Conservation (phyloP, 2,329 filamentous ascomycete genomes). For the Ceratocystis albifundus region DNA sequence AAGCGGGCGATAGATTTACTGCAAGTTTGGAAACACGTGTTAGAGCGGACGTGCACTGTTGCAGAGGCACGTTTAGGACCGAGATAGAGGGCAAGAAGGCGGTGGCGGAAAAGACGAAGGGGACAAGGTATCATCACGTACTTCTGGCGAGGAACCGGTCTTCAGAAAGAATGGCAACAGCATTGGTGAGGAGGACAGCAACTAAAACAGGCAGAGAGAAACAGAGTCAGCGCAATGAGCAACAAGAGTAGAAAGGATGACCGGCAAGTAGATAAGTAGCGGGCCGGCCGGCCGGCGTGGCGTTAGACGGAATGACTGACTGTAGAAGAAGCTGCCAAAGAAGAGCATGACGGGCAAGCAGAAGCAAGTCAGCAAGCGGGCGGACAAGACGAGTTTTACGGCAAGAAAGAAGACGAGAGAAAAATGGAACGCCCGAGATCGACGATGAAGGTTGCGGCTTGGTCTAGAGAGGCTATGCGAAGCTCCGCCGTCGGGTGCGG, state of each 20-base stretch:
- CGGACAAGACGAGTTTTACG: neutral
- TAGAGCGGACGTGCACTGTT: slow-evolving; percentile 18
- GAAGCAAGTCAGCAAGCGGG: neutral
- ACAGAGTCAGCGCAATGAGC: neutral
- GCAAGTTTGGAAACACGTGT: slow-evolving; percentile 12
- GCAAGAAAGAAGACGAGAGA: neutral
- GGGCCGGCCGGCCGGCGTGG: slow-evolving; percentile 4
- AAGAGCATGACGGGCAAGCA: slow-evolving; percentile 48
- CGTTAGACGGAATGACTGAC: slow-evolving; percentile 24
- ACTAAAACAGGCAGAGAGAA: slow-evolving; percentile 34
- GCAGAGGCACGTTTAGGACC: neutral
- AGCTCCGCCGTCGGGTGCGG: no score
- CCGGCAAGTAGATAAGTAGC: neutral
- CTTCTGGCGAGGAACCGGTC: slow-evolving; percentile 76
- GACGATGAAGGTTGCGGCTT: neutral
- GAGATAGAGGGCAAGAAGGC: neutral
- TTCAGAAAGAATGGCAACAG: slow-evolving; percentile 85
- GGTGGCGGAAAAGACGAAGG: neutral
- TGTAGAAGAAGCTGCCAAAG: slow-evolving; percentile 60
- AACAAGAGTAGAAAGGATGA: neutral
- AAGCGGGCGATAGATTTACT: slow-evolving; percentile 64
- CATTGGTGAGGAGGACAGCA: slow-evolving; percentile 79
- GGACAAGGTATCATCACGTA: slow-evolving; percentile 26
- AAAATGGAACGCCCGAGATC: neutral
- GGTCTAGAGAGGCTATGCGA: no score